Percentiles rank a stretch among this genome's conserved stretches.
phyloP scores from a whole-genome alignment of 352 stramenopile species.

The Pythium chondricola region DNA sequence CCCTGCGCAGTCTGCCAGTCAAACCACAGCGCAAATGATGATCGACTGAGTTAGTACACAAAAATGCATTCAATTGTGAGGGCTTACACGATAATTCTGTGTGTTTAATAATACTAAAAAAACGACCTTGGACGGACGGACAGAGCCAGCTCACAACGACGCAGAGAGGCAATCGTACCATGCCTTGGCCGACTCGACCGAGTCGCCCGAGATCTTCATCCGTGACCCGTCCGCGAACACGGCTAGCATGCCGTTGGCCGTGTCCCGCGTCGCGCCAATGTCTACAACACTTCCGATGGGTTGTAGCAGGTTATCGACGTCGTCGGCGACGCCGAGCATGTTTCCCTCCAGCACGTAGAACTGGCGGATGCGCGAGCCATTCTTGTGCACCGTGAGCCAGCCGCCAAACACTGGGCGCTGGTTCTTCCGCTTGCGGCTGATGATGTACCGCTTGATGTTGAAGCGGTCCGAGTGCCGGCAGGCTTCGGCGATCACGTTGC shows the following conservation, averaged over 20 bases:
- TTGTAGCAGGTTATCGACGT: slow-evolving; percentile 75
- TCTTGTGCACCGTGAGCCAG: slow-evolving; percentile 64
- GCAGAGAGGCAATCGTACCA: slow-evolving; percentile 68
- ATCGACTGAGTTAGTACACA: not conserved
- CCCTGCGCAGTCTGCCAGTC: slow-evolving; percentile 48
- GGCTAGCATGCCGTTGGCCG: slow-evolving; percentile 66
- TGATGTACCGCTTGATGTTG: slow-evolving; percentile 66
- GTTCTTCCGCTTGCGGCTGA: slow-evolving; percentile 58
- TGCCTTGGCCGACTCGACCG: slow-evolving; percentile 51
- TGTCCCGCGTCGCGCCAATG: slow-evolving; percentile 50
- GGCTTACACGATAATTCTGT: too few species aligned
- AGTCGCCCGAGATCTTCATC: slow-evolving; percentile 70
- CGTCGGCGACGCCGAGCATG: slow-evolving; percentile 62
- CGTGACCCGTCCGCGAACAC: slow-evolving; percentile 45
- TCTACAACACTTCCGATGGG: slow-evolving; percentile 58
- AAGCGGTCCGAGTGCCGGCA: slow-evolving; percentile 43
- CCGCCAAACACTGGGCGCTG: slow-evolving; percentile 64
- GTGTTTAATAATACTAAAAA: too few species aligned
- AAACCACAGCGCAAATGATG: slow-evolving; percentile 31
- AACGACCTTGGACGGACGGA: too few species aligned
- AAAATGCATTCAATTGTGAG: too few species aligned
- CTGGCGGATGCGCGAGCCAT: slow-evolving; percentile 37
- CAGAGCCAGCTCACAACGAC: slow-evolving; percentile 9
- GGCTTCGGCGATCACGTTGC: slow-evolving; percentile 47
- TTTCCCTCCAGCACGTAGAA: slow-evolving; percentile 77